Conservation (phyloP, 2,329 filamentous ascomycete species). For the Xylariaceae sp. region DNA sequence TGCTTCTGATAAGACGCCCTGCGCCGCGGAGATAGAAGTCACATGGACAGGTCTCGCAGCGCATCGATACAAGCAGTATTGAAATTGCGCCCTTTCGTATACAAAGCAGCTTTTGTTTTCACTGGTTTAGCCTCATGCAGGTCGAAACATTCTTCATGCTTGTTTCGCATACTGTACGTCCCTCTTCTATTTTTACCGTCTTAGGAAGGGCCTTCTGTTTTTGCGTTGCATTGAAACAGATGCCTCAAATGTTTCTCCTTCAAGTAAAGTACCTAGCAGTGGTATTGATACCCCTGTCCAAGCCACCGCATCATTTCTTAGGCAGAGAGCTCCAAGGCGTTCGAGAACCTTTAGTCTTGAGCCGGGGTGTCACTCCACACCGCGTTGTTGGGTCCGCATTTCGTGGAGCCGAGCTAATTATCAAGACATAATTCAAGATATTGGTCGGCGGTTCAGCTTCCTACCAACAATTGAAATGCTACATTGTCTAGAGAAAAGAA, state of each 20-base stretch:
- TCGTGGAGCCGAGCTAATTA: slow-evolving; percentile 8
- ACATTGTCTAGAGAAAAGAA: slow-evolving; percentile 10
- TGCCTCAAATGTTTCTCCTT: not conserved
- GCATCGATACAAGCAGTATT: not conserved
- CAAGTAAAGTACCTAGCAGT: not conserved
- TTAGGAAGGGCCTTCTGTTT: slow-evolving; percentile 5
- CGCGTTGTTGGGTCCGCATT: slow-evolving; percentile 10
- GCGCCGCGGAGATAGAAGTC: slow-evolving; percentile 1
- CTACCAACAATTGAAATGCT: slow-evolving; percentile 11
- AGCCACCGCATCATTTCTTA: slow-evolving; percentile 1
- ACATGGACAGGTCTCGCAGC: not conserved
- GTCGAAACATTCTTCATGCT: not conserved
- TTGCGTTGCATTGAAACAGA: not conserved
- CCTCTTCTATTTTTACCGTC: not conserved
- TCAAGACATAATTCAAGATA: not conserved
- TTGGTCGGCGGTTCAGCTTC: slow-evolving; percentile 10
- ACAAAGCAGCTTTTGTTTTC: not conserved
- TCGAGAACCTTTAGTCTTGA: slow-evolving; percentile 18
- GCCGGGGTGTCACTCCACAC: slow-evolving; percentile 15
- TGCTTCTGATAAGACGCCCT: slow-evolving; percentile 6
- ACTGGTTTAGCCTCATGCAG: not conserved
- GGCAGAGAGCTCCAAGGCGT: slow-evolving; percentile 14
- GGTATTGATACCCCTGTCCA: slow-evolving; percentile 8
- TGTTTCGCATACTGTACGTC: slow-evolving; percentile 9
- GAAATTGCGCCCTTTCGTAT: slow-evolving; percentile 8